Evolutionary conservation across 257 asterid species (phyloP), one percentile per base, ranked within the genome.

Genomic region (Nicotiana tomentosiformis): DNA sequence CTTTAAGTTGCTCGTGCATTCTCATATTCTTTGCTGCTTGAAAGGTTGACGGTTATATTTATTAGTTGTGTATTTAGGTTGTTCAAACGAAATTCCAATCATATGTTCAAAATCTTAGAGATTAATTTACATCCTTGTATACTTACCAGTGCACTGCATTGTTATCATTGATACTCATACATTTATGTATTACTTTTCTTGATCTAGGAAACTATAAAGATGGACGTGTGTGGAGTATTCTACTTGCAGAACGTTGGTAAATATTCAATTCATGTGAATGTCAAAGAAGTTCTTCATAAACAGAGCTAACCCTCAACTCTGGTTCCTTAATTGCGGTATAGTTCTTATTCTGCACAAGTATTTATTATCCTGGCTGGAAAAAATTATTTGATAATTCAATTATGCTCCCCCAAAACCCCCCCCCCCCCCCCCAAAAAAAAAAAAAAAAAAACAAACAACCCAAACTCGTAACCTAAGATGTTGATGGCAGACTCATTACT

Each of bases 301-400:
- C 80, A 76, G 58, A 51, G 65, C 43, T 51, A 6, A 57, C 14
- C 58, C 64, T 76, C 55, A 76, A 61, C 29, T 14, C 62, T 7
- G 35, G 66, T 55, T 53, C 49, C 39, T 77, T 77, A 37, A 77
- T 77, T 77, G 65, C 5, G 81, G 81, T 77, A 55, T 70, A 32
- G 14, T 32, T 51, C 79, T 39, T 18, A 37, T 17, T 39, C 39
- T 37, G 20, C 79, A 8, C 60, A 16, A 69, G 29, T 15, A 37
- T 39, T 56, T 72, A 18, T 46, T 33, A 17, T n/a, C 53, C 16
- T 26, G 56, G 5, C 18, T 53, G 17, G 17, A 12, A 53, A 53
- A 53, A 14, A 11, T 11, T 53, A 53, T 14, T 53, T 15, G 58
- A 6, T 53, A 53, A 53, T 11, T 53, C 17, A 53, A 14, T 53